Percentiles rank a stretch among this genome's conserved stretches.
Evolutionary conservation across 2,329 filamentous ascomycete species (phyloP).

Genomic region (Mollisia scopiformis): DNA sequence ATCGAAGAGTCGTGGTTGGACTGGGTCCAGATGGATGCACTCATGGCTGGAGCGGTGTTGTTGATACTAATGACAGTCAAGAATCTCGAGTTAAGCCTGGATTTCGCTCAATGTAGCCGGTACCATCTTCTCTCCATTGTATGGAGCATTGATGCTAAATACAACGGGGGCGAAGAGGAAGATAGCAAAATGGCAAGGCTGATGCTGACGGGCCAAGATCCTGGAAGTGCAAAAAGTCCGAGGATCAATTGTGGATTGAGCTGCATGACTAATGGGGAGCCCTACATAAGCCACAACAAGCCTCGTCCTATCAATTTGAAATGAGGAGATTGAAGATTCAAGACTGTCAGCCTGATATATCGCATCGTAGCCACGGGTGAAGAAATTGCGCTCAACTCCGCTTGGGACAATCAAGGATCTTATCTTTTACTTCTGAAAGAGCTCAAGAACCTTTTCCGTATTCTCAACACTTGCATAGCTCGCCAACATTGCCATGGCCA

Average conservation of each 20-base stretch:
- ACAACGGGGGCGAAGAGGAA: not conserved
- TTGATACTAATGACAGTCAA: not conserved
- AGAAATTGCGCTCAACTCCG: too few species aligned
- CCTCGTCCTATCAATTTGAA: too few species aligned
- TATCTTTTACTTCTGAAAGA: not conserved
- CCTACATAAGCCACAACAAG: too few species aligned
- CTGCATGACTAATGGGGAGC: too few species aligned
- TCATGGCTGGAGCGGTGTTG: not conserved
- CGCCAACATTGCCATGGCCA: conserved; percentile 25
- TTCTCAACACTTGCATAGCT: conserved; percentile 12
- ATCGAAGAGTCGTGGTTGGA: not conserved
- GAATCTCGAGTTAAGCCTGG: not conserved
- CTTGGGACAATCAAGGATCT: too few species aligned
- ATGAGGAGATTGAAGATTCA: too few species aligned
- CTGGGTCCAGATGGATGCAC: conserved; percentile 1
- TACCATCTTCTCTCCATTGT: not conserved
- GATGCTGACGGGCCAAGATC: not conserved
- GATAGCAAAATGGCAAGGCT: not conserved
- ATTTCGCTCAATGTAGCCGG: not conserved
- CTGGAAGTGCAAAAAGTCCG: conserved; percentile 3
- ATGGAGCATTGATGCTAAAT: not conserved
- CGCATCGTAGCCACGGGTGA: too few species aligned
- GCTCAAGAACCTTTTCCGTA: conserved; percentile 3
- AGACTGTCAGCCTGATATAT: too few species aligned
- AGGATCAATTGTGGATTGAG: too few species aligned